A percentile compares a stretch with the other conserved stretches of the same genome.
These are phyloP conservation scores for Leucosporidium creatinivorum DNA, from an alignment of 768 basidiomycete species.

Conservation along the genomic window DNA sequence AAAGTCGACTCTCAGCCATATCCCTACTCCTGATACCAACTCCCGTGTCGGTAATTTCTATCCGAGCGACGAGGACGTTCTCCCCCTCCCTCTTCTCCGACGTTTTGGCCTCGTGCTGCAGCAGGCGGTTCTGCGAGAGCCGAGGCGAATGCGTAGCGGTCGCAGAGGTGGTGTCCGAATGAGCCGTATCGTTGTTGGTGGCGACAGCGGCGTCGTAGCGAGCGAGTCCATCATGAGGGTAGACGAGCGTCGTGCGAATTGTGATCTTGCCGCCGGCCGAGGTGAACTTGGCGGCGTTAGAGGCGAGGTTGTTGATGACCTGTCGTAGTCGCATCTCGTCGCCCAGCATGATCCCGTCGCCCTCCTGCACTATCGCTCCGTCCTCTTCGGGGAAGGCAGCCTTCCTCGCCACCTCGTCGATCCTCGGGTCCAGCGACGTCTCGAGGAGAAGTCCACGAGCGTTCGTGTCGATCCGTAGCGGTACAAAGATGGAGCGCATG, in stretches of 20 bases:
- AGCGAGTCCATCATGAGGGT: constrained; percentile 24
- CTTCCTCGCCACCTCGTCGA: constrained; percentile 37
- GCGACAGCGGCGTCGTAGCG: neutral
- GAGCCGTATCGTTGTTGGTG: neutral
- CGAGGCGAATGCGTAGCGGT: constrained; percentile 3
- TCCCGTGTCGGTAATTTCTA: constrained; percentile 47
- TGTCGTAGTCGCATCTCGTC: constrained; percentile 43
- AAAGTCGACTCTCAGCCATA: constrained; percentile 40
- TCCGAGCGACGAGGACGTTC: constrained; percentile 43
- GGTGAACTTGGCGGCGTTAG: constrained; percentile 40
- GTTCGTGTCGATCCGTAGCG: constrained; percentile 38
- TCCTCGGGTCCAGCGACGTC: constrained; percentile 37
- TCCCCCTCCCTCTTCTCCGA: neutral
- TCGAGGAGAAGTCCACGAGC: constrained; percentile 36
- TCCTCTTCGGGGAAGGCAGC: constrained; percentile 23
- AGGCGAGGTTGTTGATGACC: constrained; percentile 36
- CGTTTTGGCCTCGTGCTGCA: constrained; percentile 20
- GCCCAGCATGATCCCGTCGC: constrained; percentile 37
- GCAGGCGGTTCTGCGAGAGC: constrained; percentile 10
- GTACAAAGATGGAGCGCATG: constrained; percentile 45
- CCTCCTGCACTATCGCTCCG: constrained; percentile 19
- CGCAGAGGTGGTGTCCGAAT: neutral
- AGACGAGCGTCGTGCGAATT: constrained; percentile 37
- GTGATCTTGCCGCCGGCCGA: constrained; percentile 36
- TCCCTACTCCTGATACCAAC: constrained; percentile 45